phyloP scores from a whole-genome alignment of 73 alveolate genomes.

The Breviolum minutum region DNA sequence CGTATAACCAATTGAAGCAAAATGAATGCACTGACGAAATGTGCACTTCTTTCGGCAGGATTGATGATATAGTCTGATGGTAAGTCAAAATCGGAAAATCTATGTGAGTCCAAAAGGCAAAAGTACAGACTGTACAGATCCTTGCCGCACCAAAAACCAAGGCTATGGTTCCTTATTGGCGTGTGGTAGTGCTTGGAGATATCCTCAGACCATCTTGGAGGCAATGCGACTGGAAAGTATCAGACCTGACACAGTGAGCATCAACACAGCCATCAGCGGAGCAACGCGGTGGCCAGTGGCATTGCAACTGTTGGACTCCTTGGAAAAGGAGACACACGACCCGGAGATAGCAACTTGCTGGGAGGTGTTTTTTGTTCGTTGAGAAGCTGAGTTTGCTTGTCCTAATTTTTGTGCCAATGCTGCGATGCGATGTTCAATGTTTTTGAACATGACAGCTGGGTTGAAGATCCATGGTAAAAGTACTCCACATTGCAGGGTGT shows the following conservation, averaged over 20 bases:
- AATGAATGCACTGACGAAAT: too few relatives aligned
- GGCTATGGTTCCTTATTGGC: conserved; percentile 11
- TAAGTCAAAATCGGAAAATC: too few relatives aligned
- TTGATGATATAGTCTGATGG: too few relatives aligned
- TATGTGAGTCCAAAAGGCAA: too few relatives aligned
- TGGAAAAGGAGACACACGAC: not conserved
- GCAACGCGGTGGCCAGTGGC: conserved; percentile 19
- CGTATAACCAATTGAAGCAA: too few relatives aligned
- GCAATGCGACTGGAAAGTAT: not conserved
- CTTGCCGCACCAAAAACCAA: not conserved
- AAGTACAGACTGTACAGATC: not conserved
- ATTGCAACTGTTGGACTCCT: not conserved
- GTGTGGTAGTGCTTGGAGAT: not conserved
- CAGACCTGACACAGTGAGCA: conserved; percentile 30
- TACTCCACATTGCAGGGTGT: too few relatives aligned
- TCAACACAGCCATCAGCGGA: conserved; percentile 18
- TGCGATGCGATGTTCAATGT: too few relatives aligned
- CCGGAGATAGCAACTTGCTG: not conserved
- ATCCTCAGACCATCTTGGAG: not conserved
- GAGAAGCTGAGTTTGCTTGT: too few relatives aligned
- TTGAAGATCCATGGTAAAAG: too few relatives aligned
- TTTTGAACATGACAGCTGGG: too few relatives aligned
- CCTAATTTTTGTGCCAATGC: too few relatives aligned
- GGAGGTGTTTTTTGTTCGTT: not conserved
- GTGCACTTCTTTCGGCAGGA: too few relatives aligned